phyloP scores from a whole-genome alignment of 805 yeast species.

The Cyberlindnera americana region DNA sequence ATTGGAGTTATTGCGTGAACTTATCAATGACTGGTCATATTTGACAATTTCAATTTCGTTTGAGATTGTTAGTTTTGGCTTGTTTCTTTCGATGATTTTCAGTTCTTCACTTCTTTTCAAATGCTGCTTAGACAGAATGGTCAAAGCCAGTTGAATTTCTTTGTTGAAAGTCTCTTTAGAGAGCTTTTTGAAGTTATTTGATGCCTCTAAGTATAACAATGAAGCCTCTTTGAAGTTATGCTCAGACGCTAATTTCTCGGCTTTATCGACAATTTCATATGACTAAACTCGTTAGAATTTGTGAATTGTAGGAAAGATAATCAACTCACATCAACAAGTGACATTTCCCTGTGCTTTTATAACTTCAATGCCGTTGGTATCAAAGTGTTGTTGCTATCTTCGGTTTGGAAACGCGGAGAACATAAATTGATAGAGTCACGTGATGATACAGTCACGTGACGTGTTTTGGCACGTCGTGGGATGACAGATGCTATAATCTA shows the following conservation, averaged over 20 bases:
- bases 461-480: too few relatives aligned
- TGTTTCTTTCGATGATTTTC: not conserved
- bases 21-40: conserved; percentile 4
- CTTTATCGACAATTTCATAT: conserved; percentile 39
- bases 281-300: conserved; percentile 1
- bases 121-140: conserved; percentile 30
- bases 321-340: not conserved
- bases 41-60: not conserved
- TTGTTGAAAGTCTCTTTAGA: conserved; percentile 22
- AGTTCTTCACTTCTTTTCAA: conserved; percentile 31
- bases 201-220: conserved; percentile 35
- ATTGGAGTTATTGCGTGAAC: conserved; percentile 1
- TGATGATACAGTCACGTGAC: too few relatives aligned
- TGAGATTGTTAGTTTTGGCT: conserved; percentile 1
- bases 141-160: conserved; percentile 30
- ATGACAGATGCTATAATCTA: too few relatives aligned
- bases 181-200: conserved; percentile 31
- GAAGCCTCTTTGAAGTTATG: conserved; percentile 43
- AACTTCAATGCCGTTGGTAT: too few relatives aligned
- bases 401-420: too few relatives aligned
- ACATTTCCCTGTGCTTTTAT: too few relatives aligned
- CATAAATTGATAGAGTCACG: too few relatives aligned
- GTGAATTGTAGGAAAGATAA: too few relatives aligned
- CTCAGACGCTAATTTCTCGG: conserved; percentile 44
- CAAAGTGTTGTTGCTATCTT: too few relatives aligned